These are phyloP conservation scores for Xylariaceae sp. DNA, from an alignment of 2,329 filamentous ascomycete genomes.

Conservation along the genomic window DNA sequence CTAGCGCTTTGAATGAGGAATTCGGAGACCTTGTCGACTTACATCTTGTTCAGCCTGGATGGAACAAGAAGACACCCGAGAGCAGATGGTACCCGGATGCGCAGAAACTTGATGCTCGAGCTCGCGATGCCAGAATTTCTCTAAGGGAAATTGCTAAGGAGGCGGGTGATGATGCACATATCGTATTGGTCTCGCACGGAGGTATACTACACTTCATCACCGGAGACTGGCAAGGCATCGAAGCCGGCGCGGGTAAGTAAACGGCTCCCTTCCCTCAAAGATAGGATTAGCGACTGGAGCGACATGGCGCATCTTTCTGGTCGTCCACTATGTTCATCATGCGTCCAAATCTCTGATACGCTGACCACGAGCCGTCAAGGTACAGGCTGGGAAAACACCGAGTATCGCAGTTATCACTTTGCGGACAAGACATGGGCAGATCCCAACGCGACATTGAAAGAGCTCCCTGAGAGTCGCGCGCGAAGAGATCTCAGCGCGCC, in stretches of 20 bases:
- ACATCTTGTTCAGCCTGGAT: conserved; percentile 56
- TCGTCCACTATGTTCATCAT: no score
- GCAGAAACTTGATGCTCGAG: conserved; percentile 56
- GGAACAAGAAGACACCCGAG: conserved; percentile 62
- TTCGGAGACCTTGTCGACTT: conserved; percentile 63
- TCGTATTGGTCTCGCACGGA: conserved; percentile 77
- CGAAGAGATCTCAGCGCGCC: no score
- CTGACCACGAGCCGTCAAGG: no score
- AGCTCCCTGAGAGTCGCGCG: conserved; percentile 47
- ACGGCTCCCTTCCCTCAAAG: no score
- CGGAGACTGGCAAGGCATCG: conserved; percentile 68
- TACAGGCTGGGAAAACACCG: conserved; percentile 71
- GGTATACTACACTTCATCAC: conserved; percentile 82
- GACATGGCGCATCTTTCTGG: no score
- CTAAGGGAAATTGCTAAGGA: conserved; percentile 46
- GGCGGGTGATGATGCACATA: conserved; percentile 51
- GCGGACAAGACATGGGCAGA: conserved; percentile 48
- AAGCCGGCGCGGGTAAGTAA: conserved; percentile 37
- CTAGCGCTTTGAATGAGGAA: conserved; percentile 52
- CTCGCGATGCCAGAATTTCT: conserved; percentile 56
- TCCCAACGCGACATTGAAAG: conserved; percentile 42
- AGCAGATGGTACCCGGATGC: conserved; percentile 45
- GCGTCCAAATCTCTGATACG: no score
- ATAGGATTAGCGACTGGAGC: no score
- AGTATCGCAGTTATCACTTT: conserved; percentile 67